Base-by-base conservation (phyloP, 1,284 basidiomycete species). In the Tylopilus sp. region DNA sequence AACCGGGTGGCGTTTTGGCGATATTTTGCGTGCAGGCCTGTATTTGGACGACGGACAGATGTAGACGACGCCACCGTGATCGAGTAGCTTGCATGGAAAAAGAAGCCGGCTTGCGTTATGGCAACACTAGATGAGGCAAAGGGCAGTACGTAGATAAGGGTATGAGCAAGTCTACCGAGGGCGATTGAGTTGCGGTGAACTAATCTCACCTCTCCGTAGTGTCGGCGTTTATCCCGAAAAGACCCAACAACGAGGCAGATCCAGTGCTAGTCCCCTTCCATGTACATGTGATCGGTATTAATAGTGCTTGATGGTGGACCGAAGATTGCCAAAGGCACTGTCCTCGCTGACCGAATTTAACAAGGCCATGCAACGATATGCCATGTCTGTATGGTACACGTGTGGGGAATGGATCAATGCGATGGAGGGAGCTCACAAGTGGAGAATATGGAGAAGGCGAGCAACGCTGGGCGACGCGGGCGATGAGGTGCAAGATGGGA, bases 31-130 rank as follows among this genome's bases (percentile, higher is more conserved):
- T 1, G 17, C 38, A 24, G 33, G 20, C 10, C 20, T 35, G 17
- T 35, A 42, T 40, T 46, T 36, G 41, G 44, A 45, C 14, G 21
- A 29, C 31, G 44, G 37, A 14, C 28, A 59, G 39, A 51, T 55
- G 45, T 57, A 44, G 35, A 41, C 7, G 41, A 48, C 55, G 55
- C 57, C 59, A 59, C 57, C 31, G 36, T 57, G 49, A 58, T 53
- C 29, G 17, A 51, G 48, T 35, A 34, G 29, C 30, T 44, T 45
- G 7, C 38, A 35, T 44, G 46, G 36, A 58, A 59, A 53, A 49
- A 43, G 58, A 52, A 48, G 46, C 7, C 12, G n/a, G 28, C 1
- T 12, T 1, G 40, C 44, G 34, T 48, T 21, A 28, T 18, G 9
- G 39, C 18, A 55, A 48, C 37, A 37, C 41, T 11, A 9, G 2